Base-by-base conservation (phyloP, 139 green algal species). In the Volvox africanus region DNA sequence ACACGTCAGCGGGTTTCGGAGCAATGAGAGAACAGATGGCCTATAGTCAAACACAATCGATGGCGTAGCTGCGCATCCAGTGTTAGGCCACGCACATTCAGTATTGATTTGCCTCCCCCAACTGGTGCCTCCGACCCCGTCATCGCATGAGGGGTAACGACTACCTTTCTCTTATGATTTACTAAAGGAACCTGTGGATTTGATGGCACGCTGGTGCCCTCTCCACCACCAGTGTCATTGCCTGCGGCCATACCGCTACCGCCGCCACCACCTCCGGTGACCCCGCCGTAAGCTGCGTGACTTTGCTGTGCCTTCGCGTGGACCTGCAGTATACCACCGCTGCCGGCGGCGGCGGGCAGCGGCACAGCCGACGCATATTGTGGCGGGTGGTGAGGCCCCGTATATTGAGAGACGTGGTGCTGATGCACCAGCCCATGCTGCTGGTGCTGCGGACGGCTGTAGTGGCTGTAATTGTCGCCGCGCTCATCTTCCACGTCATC, bases 381-480 rank as follows among this genome's bases (percentile, higher is more conserved):
- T 9, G 22, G 81, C 81, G 44, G 62, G 37, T 87, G 61, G 5
- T 75, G 80, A 19, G 73, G 80, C 68, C 68, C 68, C 18, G 68
- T 14, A 21, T 79, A 79, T 20, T 79, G 71, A 36, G 21, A n/a
- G 14, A n/a, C 71, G 71, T n/a, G 71, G 76, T 84, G 17, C 78
- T 84, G 78, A 13, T 22, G 22, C 78, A 68, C n/a, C 16, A 61
- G 61, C 55, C 50, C 61, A 6, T 87, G 61, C 17, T 77, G 61
- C 81, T 87, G 81, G 16, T 87, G 61, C 30, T 83, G 50, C 19
- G 86, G 71, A 0, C 86, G 86, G 86, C 71, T 84, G 86, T 84
- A 83, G 69, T 90, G 86, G 86, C 73, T 84, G 86, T 90, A 90
- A 69, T 90, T 90, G 86, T 90, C 86, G 22, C 73, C 86, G 0